Conservation (phyloP, 148 eudicot species). For the Silene conica region DNA sequence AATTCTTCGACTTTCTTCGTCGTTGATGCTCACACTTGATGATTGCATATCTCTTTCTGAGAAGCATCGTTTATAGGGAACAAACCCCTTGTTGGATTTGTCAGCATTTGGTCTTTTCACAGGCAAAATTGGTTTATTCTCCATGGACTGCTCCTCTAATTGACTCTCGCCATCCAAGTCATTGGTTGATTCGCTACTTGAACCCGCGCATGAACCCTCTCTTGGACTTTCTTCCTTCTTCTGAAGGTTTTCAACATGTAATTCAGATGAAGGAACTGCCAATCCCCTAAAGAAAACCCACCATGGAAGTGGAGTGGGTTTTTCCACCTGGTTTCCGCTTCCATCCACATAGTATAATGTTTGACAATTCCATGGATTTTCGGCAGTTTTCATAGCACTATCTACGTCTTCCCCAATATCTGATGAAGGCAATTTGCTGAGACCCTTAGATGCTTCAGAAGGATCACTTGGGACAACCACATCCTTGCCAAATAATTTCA, state of each 20-base stretch:
- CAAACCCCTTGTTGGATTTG: conserved; percentile 49
- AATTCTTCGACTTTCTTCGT: conserved; percentile 45
- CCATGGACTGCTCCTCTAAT: not conserved
- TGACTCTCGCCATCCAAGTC: conserved; percentile 37
- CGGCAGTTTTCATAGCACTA: conserved; percentile 9
- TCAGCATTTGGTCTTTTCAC: conserved; percentile 22
- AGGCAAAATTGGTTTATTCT: not conserved
- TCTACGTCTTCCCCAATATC: conserved; percentile 26
- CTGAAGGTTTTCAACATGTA: conserved; percentile 16
- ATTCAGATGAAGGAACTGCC: conserved; percentile 24
- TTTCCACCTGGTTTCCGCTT: conserved; percentile 27
- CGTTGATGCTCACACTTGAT: conserved; percentile 30
- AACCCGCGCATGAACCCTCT: conserved; percentile 44
- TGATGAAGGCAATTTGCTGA: conserved; percentile 21
- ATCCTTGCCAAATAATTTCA: conserved; percentile 83
- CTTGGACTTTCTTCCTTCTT: conserved; percentile 28
- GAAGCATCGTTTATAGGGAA: conserved; percentile 80
- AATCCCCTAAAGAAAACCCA: conserved; percentile 39
- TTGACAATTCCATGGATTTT: conserved; percentile 18
- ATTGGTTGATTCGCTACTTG: conserved; percentile 37
- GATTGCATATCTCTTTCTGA: conserved; percentile 40
- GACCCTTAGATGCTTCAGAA: conserved; percentile 17
- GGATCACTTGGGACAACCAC: conserved; percentile 40
- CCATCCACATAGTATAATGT: conserved; percentile 18
- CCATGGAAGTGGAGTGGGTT: conserved; percentile 36